These are phyloP conservation scores for Gremmenia infestans DNA, from an alignment of 2,329 filamentous ascomycete species.

Conservation along the genomic window DNA sequence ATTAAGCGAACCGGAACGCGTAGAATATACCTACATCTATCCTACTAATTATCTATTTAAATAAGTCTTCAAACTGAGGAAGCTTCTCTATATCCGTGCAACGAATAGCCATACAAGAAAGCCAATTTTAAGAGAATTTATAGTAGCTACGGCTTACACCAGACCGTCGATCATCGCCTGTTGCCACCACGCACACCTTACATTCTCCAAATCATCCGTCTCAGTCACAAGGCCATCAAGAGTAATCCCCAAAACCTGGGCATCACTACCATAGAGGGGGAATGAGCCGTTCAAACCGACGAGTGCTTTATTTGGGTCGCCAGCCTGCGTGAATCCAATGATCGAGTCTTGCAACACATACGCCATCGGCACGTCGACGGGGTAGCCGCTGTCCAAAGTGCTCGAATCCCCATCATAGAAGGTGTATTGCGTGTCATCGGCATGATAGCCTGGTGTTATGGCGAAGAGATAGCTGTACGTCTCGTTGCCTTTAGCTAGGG, in stretches of 20 bases:
- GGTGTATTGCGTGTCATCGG: slow-evolving; percentile 44
- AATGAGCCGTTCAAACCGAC: slow-evolving; percentile 3
- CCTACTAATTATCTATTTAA: too few species aligned
- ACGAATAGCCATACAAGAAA: too few species aligned
- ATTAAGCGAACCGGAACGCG: too few species aligned
- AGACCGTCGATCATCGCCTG: slow-evolving; percentile 48
- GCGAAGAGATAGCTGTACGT: slow-evolving; percentile 48
- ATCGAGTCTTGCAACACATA: slow-evolving; percentile 24
- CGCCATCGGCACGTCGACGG: slow-evolving; percentile 28
- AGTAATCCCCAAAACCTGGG: background rate
- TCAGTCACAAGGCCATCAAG: slow-evolving; percentile 1
- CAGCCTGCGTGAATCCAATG: background rate
- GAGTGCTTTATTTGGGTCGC: background rate
- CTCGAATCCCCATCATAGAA: slow-evolving; percentile 39
- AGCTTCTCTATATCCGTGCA: too few species aligned
- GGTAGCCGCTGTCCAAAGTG: slow-evolving; percentile 6
- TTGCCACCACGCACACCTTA: slow-evolving; percentile 32
- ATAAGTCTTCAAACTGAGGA: too few species aligned
- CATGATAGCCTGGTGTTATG: slow-evolving; percentile 47
- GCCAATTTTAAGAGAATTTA: too few species aligned
- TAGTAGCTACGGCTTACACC: background rate
- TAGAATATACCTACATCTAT: too few species aligned
- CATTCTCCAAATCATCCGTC: slow-evolving; percentile 22
- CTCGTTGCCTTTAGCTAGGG: slow-evolving; percentile 39
- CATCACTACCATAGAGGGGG: slow-evolving; percentile 9